phyloP scores from a whole-genome alignment of 176 grass and related monocot genomes.

The Musa troglodytarum region DNA sequence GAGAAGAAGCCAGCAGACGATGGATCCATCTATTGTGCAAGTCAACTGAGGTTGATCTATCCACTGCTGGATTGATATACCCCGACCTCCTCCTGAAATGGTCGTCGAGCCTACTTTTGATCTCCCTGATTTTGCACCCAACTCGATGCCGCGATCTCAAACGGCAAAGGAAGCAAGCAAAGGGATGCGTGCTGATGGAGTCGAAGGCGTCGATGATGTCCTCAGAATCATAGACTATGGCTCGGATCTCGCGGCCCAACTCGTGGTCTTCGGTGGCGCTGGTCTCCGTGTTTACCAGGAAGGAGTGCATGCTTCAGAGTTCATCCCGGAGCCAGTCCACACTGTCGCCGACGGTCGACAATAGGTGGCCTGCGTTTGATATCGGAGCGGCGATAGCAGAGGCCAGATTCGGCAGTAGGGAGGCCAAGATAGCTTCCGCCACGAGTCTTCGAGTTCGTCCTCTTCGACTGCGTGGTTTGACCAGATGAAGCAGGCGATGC shows the following conservation, averaged over 20 bases:
- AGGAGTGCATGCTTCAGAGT: conserved; percentile 26
- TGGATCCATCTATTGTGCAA: background rate
- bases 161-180: background rate
- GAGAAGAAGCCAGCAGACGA: conserved; percentile 23
- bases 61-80: background rate
- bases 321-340: conserved; percentile 27
- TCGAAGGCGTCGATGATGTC: background rate
- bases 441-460: background rate
- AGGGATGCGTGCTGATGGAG: background rate
- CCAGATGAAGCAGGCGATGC: too few species aligned
- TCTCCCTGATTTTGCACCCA: background rate
- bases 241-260: conserved; percentile 29
- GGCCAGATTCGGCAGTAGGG: conserved; percentile 21
- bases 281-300: conserved; percentile 16
- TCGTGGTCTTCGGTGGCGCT: background rate
- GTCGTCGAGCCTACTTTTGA: background rate
- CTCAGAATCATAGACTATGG: background rate
- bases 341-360: background rate
- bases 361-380: background rate
- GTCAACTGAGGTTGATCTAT: background rate
- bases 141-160: background rate
- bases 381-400: conserved; percentile 12
- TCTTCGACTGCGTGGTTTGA: too few species aligned
- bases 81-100: background rate
- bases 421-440: conserved; percentile 26